A percentile compares a stretch with the other conserved stretches of the same genome.
phyloP scores from a whole-genome alignment of 371 early-diverging fungal genomes.

The Mortierella sp. region DNA sequence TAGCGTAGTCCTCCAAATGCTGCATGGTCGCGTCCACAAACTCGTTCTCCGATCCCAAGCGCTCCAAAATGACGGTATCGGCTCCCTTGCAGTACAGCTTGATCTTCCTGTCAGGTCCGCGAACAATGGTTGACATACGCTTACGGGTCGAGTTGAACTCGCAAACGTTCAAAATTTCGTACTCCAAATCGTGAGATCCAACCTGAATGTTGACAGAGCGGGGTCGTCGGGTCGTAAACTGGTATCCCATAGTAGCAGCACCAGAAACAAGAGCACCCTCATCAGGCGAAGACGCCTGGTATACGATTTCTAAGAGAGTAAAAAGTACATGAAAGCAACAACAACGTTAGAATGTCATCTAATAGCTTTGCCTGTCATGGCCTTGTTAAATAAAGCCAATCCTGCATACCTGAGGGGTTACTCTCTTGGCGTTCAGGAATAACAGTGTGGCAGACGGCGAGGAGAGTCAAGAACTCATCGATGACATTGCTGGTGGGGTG shows the following conservation, averaged over 20 bases:
- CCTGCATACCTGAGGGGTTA: constrained; percentile 62
- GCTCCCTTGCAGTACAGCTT: constrained; percentile 98
- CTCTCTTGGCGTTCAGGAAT: constrained; percentile 87
- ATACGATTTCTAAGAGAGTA: constrained; percentile 65
- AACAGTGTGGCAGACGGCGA: constrained; percentile 97
- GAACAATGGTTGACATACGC: constrained; percentile 96
- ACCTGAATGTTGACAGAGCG: constrained; percentile 85
- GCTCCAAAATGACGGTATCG: constrained; percentile 97
- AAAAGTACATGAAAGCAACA: neutral
- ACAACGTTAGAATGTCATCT: neutral
- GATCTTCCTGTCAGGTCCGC: constrained; percentile 91
- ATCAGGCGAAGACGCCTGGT: constrained; percentile 94
- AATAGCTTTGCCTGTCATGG: neutral
- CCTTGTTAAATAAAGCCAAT: neutral
- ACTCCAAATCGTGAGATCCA: constrained; percentile 76
- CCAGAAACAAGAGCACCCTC: constrained; percentile 93
- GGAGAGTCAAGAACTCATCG: constrained; percentile 83
- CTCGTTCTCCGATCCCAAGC: constrained; percentile 79
- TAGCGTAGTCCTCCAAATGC: constrained; percentile 90
- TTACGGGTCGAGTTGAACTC: constrained; percentile 98
- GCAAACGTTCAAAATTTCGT: constrained; percentile 93
- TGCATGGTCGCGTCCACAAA: constrained; percentile 83
- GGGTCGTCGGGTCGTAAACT: constrained; percentile 86
- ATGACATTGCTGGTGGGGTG: constrained; percentile 76
- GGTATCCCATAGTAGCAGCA: constrained; percentile 74